Base-by-base conservation (phyloP, 1,284 basidiomycete genomes). In the Ustilago sp. region DNA sequence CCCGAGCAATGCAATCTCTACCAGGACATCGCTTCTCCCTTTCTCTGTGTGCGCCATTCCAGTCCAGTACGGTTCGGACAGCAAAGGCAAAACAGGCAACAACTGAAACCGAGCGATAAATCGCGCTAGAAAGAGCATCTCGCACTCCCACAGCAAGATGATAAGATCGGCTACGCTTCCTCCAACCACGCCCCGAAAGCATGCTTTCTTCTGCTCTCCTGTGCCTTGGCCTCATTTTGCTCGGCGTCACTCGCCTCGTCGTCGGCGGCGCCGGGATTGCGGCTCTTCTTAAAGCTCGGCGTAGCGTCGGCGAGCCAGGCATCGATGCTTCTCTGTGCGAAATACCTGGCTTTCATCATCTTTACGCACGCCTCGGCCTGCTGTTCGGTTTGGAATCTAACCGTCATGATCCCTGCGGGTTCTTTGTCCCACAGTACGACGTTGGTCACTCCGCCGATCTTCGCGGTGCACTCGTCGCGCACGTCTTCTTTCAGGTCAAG, bases 401-500 rank as follows among this genome's bases (percentile, higher is more conserved):
- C 92, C 0, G 95, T 96, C 90, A 99, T 98, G 64, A 99, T 88
- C 2, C 97, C 97, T 47, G 98, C 94, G 28, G 91, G 88, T 86
- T 99, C 97, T 88, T 92, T 94, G 88, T 99, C 96, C 86, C 96
- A 99, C 36, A 99, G 87, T n/a, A 94, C 91, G 0, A 98, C 93
- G 81, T 94, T 98, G 1, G 95, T 99, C 2, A 99, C 96, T 76
- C 94, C 91, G n/a, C 97, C 97, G 12, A 99, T 87, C 0, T 90
- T 90, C 19, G 53, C 39, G 59, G 92, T 92, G 75, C 94, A 97
- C 83, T 99, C 96, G 45, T 97, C 94, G 63, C 96, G 90, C 9
- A 99, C 95, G 79, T 99, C 96, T 80, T 97, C 93, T 84, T 98
- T 98, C 59, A 98, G 89, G 80, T 99, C 96, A 11, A 99, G 89